Evolutionary conservation across 352 stramenopile species (phyloP).

Genomic region (Globisporangium megalacanthum): DNA sequence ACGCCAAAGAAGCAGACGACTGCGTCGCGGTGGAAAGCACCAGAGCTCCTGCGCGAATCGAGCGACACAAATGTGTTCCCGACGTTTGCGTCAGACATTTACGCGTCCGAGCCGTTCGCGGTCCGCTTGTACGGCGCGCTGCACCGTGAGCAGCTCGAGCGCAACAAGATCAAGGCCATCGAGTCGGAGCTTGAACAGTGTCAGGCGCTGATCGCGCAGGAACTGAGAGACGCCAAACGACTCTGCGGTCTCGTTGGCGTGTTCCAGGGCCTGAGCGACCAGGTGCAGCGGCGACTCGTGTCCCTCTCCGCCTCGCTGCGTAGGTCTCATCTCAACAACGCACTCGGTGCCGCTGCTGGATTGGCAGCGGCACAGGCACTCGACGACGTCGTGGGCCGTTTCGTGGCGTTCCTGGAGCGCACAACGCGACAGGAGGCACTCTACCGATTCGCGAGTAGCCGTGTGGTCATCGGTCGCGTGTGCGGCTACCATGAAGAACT

Average conservation of each 20-base stretch:
- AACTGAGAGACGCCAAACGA: neutral
- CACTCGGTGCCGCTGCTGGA: too few species aligned
- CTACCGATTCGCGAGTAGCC: conserved; percentile 7
- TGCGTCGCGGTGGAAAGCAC: conserved; percentile 19
- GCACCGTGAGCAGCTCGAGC: conserved; percentile 17
- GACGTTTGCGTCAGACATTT: conserved; percentile 20
- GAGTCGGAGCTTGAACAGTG: too few species aligned
- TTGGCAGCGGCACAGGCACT: too few species aligned
- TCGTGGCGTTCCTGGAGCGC: conserved; percentile 1
- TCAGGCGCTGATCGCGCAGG: neutral
- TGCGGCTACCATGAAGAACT: conserved; percentile 4
- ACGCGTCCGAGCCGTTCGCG: conserved; percentile 13
- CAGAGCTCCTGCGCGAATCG: conserved; percentile 13
- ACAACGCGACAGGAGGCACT: neutral
- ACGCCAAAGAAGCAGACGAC: conserved; percentile 5
- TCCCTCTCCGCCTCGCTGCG: neutral
- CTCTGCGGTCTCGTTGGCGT: conserved; percentile 6
- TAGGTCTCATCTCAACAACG: too few species aligned
- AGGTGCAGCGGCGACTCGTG: conserved; percentile 6
- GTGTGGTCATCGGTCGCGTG: conserved; percentile 1
- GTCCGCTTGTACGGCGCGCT: conserved; percentile 11
- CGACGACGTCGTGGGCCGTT: neutral
- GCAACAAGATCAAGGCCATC: too few species aligned
- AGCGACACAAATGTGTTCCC: neutral
- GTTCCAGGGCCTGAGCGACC: conserved; percentile 9